Base-by-base conservation (phyloP, 805 yeast species). In the Kluyveromyces dobzhanskii region DNA sequence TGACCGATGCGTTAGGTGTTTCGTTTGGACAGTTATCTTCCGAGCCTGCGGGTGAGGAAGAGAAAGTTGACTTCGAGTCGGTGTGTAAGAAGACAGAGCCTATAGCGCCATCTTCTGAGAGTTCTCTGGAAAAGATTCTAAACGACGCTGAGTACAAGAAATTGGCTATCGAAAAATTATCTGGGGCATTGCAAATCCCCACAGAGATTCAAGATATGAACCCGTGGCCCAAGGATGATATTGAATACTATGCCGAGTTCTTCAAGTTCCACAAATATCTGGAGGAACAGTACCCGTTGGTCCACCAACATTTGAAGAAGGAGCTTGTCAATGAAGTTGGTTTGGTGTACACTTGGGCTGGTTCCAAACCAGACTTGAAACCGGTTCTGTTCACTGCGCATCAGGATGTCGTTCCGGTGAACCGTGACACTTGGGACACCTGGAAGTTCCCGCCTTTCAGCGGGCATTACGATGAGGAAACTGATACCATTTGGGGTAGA, bases 351-450 rank as follows among this genome's bases (percentile, higher is more conserved):
- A 78, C 84, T 17, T 75, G 82, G 73, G 56, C 70, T 43, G 95
- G 95, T 10, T 54, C 72, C 3, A 54, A 73, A 30, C 23, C 50
- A 4, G 44, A 56, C 2, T 59, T 78, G 46, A 78, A 80, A 54
- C 95, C 95, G 10, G 48, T 79, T 13, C 47, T 85, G 59, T 62
- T 84, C 32, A 73, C 82, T 57, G 90, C 92, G 4, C 95, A 85
- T 56, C 85, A 79, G 54, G 95, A 85, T 53, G 85, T 80, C 1
- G 95, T 85, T 12, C 94, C 95, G 0, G 80, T 83, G 4, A 81
- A 76, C 50, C 54, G 57, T n/a, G 73, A 68, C 17, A 75, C 87
- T 0, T 58, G 66, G 31, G 64, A 59, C 19, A 62, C 73, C 40
- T 85, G 95, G 95, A 65, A 62, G 0, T 66, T 73, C 51, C 78